Conservation (phyloP, 169 alveolate genomes). For the Cryptosporidium baileyi region DNA sequence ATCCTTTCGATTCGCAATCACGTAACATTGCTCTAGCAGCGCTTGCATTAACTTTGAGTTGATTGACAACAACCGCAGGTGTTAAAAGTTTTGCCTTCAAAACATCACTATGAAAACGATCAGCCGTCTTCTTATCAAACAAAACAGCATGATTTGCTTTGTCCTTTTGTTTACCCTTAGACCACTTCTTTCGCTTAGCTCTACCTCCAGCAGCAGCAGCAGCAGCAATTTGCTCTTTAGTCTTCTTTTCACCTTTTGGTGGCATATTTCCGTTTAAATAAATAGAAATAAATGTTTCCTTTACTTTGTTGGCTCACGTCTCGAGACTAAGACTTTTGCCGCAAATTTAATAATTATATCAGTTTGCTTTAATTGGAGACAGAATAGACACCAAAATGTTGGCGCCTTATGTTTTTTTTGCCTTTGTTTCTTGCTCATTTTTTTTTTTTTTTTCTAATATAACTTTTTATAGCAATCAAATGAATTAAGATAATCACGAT, state of each 20-base stretch:
- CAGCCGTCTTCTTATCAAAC: slow-evolving; percentile 81
- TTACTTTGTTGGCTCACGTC: too few relatives aligned
- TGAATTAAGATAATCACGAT: too few relatives aligned
- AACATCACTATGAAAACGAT: slow-evolving; percentile 80
- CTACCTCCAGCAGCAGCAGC: slow-evolving; percentile 71
- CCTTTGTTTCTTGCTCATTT: too few relatives aligned
- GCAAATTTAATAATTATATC: too few relatives aligned
- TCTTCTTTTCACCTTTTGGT: slow-evolving; percentile 71
- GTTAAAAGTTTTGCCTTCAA: slow-evolving; percentile 78
- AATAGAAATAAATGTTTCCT: too few relatives aligned
- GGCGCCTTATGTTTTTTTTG: too few relatives aligned
- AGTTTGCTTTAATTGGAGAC: too few relatives aligned
- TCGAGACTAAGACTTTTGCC: too few relatives aligned
- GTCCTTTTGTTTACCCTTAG: slow-evolving; percentile 83
- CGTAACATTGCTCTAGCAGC: slow-evolving; percentile 83
- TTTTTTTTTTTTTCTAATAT: too few relatives aligned
- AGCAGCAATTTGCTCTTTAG: slow-evolving; percentile 68
- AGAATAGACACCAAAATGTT: too few relatives aligned
- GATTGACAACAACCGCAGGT: slow-evolving; percentile 79
- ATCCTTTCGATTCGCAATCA: slow-evolving; percentile 77
- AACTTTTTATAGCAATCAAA: too few relatives aligned
- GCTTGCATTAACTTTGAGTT: slow-evolving; percentile 81
- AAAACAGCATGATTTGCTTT: slow-evolving; percentile 82
- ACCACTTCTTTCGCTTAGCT: slow-evolving; percentile 82
- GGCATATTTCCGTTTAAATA: too few relatives aligned